These are phyloP conservation scores for Sarocladium kiliense DNA, from an alignment of 2,329 filamentous ascomycete genomes.

Conservation along the genomic window DNA sequence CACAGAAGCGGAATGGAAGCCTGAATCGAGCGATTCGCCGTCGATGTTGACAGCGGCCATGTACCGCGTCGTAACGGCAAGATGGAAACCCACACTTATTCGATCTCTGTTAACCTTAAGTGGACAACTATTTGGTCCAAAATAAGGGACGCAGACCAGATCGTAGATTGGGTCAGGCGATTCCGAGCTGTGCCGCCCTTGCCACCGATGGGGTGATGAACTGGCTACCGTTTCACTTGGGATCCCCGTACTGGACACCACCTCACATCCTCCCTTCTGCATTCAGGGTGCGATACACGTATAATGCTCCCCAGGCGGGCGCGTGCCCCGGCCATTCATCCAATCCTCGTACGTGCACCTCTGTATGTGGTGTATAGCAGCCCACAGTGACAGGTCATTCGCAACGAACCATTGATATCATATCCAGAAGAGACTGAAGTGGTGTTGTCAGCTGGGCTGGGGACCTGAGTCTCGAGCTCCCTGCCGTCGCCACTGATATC, in stretches of 20 bases:
- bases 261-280: neutral
- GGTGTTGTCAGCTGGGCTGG: no score
- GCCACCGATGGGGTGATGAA: neutral
- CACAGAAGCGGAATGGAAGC: neutral
- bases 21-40: neutral
- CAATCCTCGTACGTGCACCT: neutral
- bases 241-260: neutral
- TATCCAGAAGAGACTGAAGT: no score
- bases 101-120: neutral
- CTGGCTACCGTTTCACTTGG: neutral
- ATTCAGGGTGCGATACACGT: no score
- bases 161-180: neutral
- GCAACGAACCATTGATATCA: no score
- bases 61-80: neutral
- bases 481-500: neutral
- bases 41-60: neutral
- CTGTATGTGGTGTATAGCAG: neutral
- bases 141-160: neutral
- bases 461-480: neutral
- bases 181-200: neutral
- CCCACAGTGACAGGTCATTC: neutral
- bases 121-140: neutral
- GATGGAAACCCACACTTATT: neutral
- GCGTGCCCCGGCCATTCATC: no score
- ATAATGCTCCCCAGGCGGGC: no score